Conservation (phyloP, 768 basidiomycete genomes). For the Termitomyces sp. region DNA sequence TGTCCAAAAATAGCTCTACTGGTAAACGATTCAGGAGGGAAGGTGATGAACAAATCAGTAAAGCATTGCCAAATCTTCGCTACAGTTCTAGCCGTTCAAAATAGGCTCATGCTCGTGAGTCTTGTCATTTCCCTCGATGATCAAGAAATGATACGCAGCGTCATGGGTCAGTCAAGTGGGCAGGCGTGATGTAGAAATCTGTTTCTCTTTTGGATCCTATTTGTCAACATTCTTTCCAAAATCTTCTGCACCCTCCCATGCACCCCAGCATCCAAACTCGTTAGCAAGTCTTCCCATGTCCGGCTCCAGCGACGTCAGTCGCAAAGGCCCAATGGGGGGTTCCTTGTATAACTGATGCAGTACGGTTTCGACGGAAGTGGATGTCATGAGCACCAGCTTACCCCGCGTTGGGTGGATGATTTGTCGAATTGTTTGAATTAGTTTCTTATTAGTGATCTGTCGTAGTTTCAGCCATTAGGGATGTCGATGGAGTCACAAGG, state of each 20-base stretch:
- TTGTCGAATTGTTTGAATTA: slow-evolving; percentile 34
- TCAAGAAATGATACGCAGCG: neutral
- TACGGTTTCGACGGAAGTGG: slow-evolving; percentile 32
- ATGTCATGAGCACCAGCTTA: slow-evolving; percentile 37
- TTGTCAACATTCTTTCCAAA: slow-evolving; percentile 19
- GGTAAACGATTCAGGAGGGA: neutral
- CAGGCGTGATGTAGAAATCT: neutral
- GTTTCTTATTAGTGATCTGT: slow-evolving; percentile 36
- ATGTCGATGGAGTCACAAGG: neutral
- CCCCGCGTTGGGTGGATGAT: slow-evolving; percentile 35
- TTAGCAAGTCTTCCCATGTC: slow-evolving; percentile 38
- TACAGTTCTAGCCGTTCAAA: neutral
- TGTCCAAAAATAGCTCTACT: no score
- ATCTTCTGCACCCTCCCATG: slow-evolving; percentile 36
- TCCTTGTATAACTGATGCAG: slow-evolving; percentile 31
- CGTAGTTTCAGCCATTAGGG: neutral
- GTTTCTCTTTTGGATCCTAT: neutral
- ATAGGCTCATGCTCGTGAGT: neutral
- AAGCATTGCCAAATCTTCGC: no score
- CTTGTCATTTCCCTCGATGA: neutral
- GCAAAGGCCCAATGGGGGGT: slow-evolving; percentile 36
- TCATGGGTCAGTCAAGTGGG: neutral
- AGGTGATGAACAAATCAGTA: neutral
- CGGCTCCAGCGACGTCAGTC: slow-evolving; percentile 25
- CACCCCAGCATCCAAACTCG: slow-evolving; percentile 41